Base-by-base conservation (phyloP, 2,329 filamentous ascomycete genomes). In the Dothideomycetes sp. region DNA sequence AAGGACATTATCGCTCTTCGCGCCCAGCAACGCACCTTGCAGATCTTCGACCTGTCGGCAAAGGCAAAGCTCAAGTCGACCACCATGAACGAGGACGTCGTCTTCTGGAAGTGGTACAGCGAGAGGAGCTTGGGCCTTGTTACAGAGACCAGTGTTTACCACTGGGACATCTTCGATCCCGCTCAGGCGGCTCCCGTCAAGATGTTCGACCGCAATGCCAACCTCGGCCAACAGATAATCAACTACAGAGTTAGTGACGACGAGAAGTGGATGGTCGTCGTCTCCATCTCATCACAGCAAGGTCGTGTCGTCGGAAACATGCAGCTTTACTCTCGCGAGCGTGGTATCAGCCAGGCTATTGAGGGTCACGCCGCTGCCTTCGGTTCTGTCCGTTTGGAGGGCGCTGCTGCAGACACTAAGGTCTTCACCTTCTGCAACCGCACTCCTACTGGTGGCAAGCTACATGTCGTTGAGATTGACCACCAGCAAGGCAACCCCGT, bases 91-190 rank as follows among this genome's bases (percentile, higher is more conserved):
- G 91, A 96, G 64, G 91, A 98, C 65, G 86, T 98, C 39, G 82
- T 91, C 47, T 98, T 94, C 73, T 98, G 91, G 93, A 94, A 94
- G 69, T 98, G 91, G 91, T 86, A 93, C 66, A 94, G 80, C 65
- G 85, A 94, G 55, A 82, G 75, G 45, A 84, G 81, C 47, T 69
- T 98, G 45, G 91, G 89, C 47, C 71, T 98, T 55, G 84, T 98
- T 49, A 96, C 89, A 49, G 87, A 93, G 45, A 83, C 76, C 49
- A 80, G 84, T 28, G 85, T 98, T 48, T 96, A 87, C 64, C 91
- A 98, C 69, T 98, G 91, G 91, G 86, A 98, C 61, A 85, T 98
- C 50, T 89, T 89, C 60, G 88, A 95, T 59, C 70, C 82, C 37
- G 74, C 76, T 48, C 85, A 93, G 62, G 72, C 80, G 44, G 73